Evolutionary conservation across 495 filamentous ascomycete species (phyloP).

Genomic region (Trichoderma parareesei): DNA sequence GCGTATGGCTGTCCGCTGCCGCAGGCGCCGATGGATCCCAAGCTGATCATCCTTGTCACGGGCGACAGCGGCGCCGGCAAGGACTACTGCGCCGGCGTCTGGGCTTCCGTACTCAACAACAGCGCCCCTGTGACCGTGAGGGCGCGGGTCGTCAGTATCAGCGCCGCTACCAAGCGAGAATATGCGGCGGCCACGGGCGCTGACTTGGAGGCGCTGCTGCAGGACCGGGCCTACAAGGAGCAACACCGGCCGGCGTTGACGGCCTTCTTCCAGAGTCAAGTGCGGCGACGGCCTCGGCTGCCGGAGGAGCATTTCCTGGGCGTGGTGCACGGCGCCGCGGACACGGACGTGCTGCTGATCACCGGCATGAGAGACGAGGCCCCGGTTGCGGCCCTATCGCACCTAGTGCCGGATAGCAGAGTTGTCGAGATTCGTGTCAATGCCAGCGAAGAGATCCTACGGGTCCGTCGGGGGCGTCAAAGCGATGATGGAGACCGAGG

Average conservation of each 20-base stretch:
- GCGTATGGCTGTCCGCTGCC: slow-evolving; percentile 48
- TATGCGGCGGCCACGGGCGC: slow-evolving; percentile 48
- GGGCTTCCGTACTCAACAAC: slow-evolving; percentile 37
- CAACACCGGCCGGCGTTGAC: slow-evolving; percentile 49
- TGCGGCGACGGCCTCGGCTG: slow-evolving; percentile 37
- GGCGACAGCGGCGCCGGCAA: slow-evolving; percentile 52
- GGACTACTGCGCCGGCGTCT: slow-evolving; percentile 51
- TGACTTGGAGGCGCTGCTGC: slow-evolving; percentile 40
- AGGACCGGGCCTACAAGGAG: slow-evolving; percentile 54
- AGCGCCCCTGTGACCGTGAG: slow-evolving; percentile 26
- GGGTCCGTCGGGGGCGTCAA: slow-evolving; percentile 29
- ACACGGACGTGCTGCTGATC: slow-evolving; percentile 52
- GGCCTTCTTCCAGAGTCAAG: slow-evolving; percentile 44
- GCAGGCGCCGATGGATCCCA: slow-evolving; percentile 30
- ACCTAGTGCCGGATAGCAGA: slow-evolving; percentile 48
- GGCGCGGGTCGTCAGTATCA: slow-evolving; percentile 48
- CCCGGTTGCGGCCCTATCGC: slow-evolving; percentile 46
- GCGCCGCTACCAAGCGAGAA: slow-evolving; percentile 50
- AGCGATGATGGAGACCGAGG: slow-evolving; percentile 17
- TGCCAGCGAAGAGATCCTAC: slow-evolving; percentile 37
- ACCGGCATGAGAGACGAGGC: slow-evolving; percentile 60
- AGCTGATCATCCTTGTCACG: slow-evolving; percentile 53
- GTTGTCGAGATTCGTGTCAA: slow-evolving; percentile 47
- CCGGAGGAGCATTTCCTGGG: slow-evolving; percentile 49
- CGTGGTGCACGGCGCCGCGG: slow-evolving; percentile 34